Evolutionary conservation across 805 yeast species (phyloP).

Genomic region (Pichia deserticola): DNA sequence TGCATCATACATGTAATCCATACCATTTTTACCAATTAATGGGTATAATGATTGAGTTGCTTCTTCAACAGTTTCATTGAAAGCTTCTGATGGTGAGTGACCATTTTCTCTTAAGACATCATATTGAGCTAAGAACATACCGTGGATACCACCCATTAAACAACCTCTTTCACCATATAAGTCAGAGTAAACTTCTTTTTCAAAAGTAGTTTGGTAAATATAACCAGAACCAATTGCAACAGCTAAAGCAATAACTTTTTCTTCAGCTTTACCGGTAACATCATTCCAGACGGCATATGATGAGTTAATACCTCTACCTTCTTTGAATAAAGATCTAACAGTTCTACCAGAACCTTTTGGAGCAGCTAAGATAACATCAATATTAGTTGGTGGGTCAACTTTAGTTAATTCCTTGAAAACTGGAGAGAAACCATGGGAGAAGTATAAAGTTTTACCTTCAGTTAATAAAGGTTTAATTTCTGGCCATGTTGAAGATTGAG

Average conservation of each 20-base stretch:
- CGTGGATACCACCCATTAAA: constrained; percentile 99
- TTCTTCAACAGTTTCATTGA: constrained; percentile 99
- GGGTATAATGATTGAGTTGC: constrained; percentile 99
- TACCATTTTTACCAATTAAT: constrained; percentile 97
- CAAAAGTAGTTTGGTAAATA: constrained; percentile 99
- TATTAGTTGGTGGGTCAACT: constrained; percentile 90
- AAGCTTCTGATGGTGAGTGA: constrained; percentile 99
- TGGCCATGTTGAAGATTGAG: constrained; percentile 98
- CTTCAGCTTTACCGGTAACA: constrained; percentile 98
- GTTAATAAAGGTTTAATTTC: constrained; percentile 83
- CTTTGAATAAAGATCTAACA: constrained; percentile 98
- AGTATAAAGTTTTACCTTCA: constrained; percentile 96
- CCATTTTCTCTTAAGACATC: constrained; percentile 99
- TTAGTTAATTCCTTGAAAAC: constrained; percentile 96
- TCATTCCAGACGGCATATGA: constrained; percentile 99
- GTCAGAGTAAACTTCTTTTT: constrained; percentile 98
- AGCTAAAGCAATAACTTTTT: constrained; percentile 96
- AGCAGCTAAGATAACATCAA: constrained; percentile 97
- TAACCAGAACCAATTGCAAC: constrained; percentile 99
- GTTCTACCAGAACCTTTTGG: constrained; percentile 99
- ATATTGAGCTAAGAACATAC: constrained; percentile 99
- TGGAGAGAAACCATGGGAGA: constrained; percentile 99
- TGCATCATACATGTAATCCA: constrained; percentile 99
- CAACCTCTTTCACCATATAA: constrained; percentile 99
- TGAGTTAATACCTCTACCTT: constrained; percentile 99